Evolutionary conservation across 2,329 filamentous ascomycete genomes (phyloP).

Genomic region (Beauveria brongniartii): DNA sequence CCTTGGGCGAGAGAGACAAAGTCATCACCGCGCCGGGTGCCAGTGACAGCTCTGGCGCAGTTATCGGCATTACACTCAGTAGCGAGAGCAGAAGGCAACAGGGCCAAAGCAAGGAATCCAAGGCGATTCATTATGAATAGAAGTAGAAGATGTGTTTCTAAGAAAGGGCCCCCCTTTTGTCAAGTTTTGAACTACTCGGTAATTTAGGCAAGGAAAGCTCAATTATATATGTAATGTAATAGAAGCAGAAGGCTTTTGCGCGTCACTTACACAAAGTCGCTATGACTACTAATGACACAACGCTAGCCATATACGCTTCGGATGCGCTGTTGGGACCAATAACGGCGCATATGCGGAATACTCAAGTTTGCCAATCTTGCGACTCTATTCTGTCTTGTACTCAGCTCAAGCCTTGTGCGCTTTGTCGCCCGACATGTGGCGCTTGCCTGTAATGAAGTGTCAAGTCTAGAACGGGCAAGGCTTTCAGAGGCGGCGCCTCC

Average conservation of each 20-base stretch:
- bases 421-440: conserved; percentile 1
- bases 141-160: background rate
- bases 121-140: background rate
- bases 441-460: background rate
- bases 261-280: background rate
- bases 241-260: background rate
- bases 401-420: conserved; percentile 5
- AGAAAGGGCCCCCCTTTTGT: too few species aligned
- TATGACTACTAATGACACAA: background rate
- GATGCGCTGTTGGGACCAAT: background rate
- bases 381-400: background rate
- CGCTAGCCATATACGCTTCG: background rate
- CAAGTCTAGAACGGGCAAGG: conserved; percentile 5
- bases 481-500: background rate
- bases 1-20: background rate
- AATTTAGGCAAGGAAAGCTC: background rate
- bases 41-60: conserved; percentile 5
- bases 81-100: background rate
- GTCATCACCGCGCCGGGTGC: conserved; percentile 1
- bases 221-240: background rate
- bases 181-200: too few species aligned
- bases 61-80: conserved; percentile 1
- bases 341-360: background rate
- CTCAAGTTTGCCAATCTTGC: background rate
- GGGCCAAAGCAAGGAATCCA: background rate